Conservation (phyloP, 163 green algal species). For the Picocystis sp. region DNA sequence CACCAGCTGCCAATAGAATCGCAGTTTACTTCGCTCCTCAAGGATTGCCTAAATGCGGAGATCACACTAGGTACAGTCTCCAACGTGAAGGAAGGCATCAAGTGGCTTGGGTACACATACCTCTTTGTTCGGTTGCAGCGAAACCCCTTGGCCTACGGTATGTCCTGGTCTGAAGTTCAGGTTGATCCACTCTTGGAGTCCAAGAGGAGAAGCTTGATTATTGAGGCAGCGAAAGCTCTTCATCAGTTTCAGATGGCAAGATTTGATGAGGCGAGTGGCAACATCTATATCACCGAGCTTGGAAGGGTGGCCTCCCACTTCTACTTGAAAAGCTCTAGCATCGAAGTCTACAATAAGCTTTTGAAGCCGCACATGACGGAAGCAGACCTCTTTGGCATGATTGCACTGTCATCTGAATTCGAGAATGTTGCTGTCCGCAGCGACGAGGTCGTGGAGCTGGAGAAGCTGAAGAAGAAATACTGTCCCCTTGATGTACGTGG, state of each 20-base stretch:
- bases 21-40: constrained; percentile 62
- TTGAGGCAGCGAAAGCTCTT: constrained; percentile 42
- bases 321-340: constrained; percentile 69
- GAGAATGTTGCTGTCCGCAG: constrained; percentile 68
- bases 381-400: constrained; percentile 56
- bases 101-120: constrained; percentile 91
- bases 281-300: constrained; percentile 86
- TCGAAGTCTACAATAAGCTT: constrained; percentile 68
- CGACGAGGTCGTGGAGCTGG: constrained; percentile 56
- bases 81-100: constrained; percentile 43
- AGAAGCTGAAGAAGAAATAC: constrained; percentile 27
- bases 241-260: constrained; percentile 45
- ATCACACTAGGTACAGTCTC: constrained; percentile 75
- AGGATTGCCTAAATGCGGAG: constrained; percentile 89
- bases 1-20: constrained; percentile 82
- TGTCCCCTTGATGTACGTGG: constrained; percentile 50
- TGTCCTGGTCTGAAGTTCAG: constrained; percentile 70
- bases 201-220: constrained; percentile 36
- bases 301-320: constrained; percentile 84
- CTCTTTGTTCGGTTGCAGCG: constrained; percentile 69
- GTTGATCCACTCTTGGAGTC: constrained; percentile 20
- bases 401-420: constrained; percentile 78
- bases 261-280: constrained; percentile 61
- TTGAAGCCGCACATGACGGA: constrained; percentile 68
- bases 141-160: constrained; percentile 85